A percentile compares a stretch with the other conserved stretches of the same genome.
Conservation (phyloP, 2,329 filamentous ascomycete species). For the Cladosporium sp. region DNA sequence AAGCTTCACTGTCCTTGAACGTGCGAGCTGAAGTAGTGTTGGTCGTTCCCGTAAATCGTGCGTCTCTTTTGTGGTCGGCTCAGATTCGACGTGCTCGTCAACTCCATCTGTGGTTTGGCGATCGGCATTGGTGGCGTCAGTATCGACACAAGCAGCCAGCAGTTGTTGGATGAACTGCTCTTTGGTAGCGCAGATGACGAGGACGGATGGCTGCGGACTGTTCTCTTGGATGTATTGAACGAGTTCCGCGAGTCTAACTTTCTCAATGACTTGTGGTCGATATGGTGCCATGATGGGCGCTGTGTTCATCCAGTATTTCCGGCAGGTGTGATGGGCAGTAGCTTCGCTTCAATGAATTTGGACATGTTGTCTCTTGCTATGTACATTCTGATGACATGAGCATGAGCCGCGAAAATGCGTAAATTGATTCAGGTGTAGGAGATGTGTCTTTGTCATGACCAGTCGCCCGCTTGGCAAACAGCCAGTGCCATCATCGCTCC, state of each 20-base stretch:
- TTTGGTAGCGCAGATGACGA: conserved; percentile 67
- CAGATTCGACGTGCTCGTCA: neutral
- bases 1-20: conserved; percentile 64
- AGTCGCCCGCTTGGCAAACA: neutral
- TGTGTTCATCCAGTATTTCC: neutral
- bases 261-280: neutral
- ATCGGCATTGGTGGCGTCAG: neutral
- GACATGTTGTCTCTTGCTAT: no score
- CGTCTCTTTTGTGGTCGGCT: neutral
- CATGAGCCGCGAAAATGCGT: no score
- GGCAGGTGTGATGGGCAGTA: neutral
- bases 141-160: conserved; percentile 34
- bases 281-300: neutral
- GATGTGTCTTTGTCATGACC: no score
- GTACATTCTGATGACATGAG: no score
- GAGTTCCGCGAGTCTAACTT: conserved; percentile 43
- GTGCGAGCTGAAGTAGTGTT: conserved; percentile 43
- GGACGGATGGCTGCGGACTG: conserved; percentile 55
- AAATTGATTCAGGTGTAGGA: no score
- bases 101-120: neutral
- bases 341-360: no score
- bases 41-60: neutral
- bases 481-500: neutral
- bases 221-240: conserved; percentile 60
- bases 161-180: conserved; percentile 58